Conservation (phyloP, 208 protist genomes). For the Trypanosoma cruzi region DNA sequence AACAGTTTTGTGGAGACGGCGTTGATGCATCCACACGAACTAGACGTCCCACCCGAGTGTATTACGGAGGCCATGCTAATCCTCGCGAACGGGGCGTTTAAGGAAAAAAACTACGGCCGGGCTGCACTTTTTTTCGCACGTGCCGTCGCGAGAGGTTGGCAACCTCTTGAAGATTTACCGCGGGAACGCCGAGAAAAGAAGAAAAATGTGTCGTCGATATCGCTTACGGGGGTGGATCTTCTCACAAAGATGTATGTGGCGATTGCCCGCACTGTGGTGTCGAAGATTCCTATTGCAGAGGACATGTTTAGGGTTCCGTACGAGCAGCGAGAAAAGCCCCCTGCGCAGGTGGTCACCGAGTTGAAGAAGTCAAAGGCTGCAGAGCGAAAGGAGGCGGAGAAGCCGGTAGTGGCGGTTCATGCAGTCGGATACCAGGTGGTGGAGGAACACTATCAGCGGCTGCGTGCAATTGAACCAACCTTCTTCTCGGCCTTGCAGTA, state of each 20-base stretch:
- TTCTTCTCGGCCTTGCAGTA: slow-evolving; percentile 75
- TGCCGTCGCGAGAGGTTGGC: slow-evolving; percentile 78
- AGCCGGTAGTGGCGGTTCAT: slow-evolving; percentile 49
- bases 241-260: slow-evolving; percentile 76
- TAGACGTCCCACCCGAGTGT: slow-evolving; percentile 27
- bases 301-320: slow-evolving; percentile 86
- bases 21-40: slow-evolving; percentile 15
- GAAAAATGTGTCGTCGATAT: not conserved
- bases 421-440: slow-evolving; percentile 72
- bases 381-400: slow-evolving; percentile 62
- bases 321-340: slow-evolving; percentile 53
- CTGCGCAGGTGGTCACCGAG: slow-evolving; percentile 8
- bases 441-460: slow-evolving; percentile 59
- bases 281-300: slow-evolving; percentile 43
- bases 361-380: slow-evolving; percentile 30
- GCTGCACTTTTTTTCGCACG: slow-evolving; percentile 70
- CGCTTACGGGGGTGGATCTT: slow-evolving; percentile 35
- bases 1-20: slow-evolving; percentile 44
- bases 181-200: not conserved
- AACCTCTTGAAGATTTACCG: slow-evolving; percentile 33
- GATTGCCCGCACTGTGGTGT: slow-evolving; percentile 68
- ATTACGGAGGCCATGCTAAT: slow-evolving; percentile 83
- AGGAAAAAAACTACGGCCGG: slow-evolving; percentile 43
- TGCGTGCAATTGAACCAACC: slow-evolving; percentile 82
- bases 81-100: slow-evolving; percentile 80